A percentile compares a stretch with the other conserved stretches of the same genome.
Evolutionary conservation across 2,329 filamentous ascomycete genomes (phyloP).

Genomic region (Pseudogymnoascus sp.): DNA sequence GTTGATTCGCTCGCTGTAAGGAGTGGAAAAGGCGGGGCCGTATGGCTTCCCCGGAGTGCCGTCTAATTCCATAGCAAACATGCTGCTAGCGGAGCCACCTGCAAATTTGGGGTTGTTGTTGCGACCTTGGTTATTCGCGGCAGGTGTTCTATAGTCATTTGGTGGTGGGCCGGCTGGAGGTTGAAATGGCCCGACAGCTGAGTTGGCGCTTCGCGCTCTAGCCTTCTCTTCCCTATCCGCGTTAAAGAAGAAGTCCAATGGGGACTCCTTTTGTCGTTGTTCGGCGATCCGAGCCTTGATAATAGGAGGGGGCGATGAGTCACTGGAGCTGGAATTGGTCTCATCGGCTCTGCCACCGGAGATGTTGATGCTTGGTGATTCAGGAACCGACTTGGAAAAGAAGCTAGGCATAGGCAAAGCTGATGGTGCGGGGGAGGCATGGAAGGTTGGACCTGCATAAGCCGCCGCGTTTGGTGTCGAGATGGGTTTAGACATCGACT

Average conservation of each 20-base stretch:
- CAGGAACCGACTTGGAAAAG: constrained; percentile 65
- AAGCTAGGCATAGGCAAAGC: constrained; percentile 87
- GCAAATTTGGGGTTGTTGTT: constrained; percentile 33
- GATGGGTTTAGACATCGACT: constrained; percentile 26
- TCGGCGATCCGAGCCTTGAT: constrained; percentile 44
- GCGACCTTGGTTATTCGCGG: constrained; percentile 23
- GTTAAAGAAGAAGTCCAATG: constrained; percentile 83
- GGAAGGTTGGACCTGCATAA: constrained; percentile 91
- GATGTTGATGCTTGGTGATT: constrained; percentile 43
- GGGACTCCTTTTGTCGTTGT: constrained; percentile 58
- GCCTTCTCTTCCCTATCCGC: constrained; percentile 74
- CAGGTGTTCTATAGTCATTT: constrained; percentile 25
- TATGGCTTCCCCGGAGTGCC: constrained; percentile 45
- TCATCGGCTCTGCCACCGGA: constrained; percentile 22
- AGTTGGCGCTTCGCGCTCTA: constrained; percentile 45
- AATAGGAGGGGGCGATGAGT: constrained; percentile 33
- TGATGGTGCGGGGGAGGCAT: constrained; percentile 86
- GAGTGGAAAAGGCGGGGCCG: constrained; percentile 61
- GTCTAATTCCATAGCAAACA: constrained; percentile 64
- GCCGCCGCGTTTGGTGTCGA: constrained; percentile 41
- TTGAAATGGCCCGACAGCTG: constrained; percentile 39
- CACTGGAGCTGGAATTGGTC: constrained; percentile 22
- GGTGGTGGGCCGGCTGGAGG: constrained; percentile 36
- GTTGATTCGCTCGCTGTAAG: constrained; percentile 52
- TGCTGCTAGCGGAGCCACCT: constrained; percentile 41